Evolutionary conservation across 192 early-diverging fungal genomes (phyloP).

Genomic region (Coemansia sp.): DNA sequence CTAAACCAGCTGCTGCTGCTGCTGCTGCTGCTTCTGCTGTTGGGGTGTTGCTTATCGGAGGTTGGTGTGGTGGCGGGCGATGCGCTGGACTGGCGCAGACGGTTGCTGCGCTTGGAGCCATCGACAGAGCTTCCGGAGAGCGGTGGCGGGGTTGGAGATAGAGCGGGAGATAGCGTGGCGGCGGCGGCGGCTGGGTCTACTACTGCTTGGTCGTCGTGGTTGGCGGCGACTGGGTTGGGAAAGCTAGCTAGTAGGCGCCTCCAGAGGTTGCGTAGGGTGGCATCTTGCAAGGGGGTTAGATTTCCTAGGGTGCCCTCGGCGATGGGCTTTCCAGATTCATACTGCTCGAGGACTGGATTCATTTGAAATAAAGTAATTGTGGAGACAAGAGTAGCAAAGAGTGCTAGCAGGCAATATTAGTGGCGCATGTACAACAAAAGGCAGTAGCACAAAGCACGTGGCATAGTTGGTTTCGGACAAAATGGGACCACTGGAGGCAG

Average conservation of each 20-base stretch:
- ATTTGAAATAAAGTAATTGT: neutral
- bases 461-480: no score
- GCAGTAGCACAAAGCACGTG: no score
- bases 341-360: conserved; percentile 47
- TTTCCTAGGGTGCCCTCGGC: conserved; percentile 52
- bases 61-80: conserved; percentile 9
- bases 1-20: conserved; percentile 31
- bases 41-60: neutral
- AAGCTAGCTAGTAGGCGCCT: conserved; percentile 44
- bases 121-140: neutral
- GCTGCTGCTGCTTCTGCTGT: conserved; percentile 3
- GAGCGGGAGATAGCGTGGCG: neutral
- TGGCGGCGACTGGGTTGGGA: conserved; percentile 8
- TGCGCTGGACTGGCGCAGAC: neutral
- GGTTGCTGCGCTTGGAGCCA: conserved; percentile 21
- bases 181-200: neutral
- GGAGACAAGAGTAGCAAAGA: neutral
- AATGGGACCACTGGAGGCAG: no score
- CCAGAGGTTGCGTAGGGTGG: conserved; percentile 56
- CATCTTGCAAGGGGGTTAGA: conserved; percentile 49
- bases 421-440: no score
- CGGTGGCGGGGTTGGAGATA: neutral
- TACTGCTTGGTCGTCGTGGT: conserved; percentile 7
- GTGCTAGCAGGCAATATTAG: neutral
- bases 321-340: conserved; percentile 35